Conservation (phyloP, 345 rosid genomes). For the Clarkia xantiana region DNA sequence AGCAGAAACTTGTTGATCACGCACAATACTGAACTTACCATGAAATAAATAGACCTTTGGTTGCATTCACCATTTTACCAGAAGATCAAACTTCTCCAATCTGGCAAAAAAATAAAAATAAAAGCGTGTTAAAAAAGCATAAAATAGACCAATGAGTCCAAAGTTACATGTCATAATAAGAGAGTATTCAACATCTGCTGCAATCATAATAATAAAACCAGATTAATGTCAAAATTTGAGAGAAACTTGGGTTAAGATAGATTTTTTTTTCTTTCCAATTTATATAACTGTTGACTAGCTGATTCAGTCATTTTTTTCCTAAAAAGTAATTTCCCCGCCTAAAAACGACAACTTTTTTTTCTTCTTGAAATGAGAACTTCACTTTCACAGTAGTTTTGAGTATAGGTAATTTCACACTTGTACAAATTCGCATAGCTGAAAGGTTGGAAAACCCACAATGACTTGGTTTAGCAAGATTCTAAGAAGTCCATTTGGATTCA, state of each 20-base stretch:
- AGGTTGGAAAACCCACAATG: too few species aligned
- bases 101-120: not conserved
- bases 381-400: too few species aligned
- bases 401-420: too few species aligned
- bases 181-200: too few species aligned
- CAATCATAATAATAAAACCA: too few species aligned
- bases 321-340: slow-evolving; percentile 50
- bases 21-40: slow-evolving; percentile 24
- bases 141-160: slow-evolving; percentile 18
- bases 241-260: not conserved
- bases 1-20: not conserved
- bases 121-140: not conserved
- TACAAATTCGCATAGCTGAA: too few species aligned
- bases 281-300: too few species aligned
- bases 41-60: slow-evolving; percentile 65
- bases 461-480: too few species aligned
- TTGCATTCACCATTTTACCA: slow-evolving; percentile 62
- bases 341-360: not conserved
- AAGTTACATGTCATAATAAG: slow-evolving; percentile 13
- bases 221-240: too few species aligned
- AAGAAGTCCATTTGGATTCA: too few species aligned
- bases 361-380: too few species aligned
- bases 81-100: not conserved
- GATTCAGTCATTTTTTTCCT: slow-evolving; percentile 17
- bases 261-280: too few species aligned